These are phyloP conservation scores for Ramularia endophylla DNA, from an alignment of 2,329 filamentous ascomycete species.

Conservation along the genomic window DNA sequence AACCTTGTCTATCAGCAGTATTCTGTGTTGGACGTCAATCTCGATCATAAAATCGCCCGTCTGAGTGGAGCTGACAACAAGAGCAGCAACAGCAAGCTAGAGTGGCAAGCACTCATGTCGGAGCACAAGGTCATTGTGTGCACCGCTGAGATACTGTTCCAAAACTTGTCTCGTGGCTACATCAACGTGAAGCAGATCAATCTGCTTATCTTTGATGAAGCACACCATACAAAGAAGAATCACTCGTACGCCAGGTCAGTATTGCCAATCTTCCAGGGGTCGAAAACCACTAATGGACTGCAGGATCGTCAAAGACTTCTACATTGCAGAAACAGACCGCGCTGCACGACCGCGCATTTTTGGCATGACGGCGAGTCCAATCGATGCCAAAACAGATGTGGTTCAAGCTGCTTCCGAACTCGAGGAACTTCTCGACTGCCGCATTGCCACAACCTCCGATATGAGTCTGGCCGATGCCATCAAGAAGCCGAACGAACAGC, in stretches of 20 bases:
- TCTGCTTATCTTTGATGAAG: conserved; percentile 90
- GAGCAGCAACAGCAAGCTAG: conserved; percentile 54
- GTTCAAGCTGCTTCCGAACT: conserved; percentile 60
- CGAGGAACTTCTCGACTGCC: conserved; percentile 69
- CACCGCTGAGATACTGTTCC: conserved; percentile 79
- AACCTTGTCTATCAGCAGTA: conserved; percentile 87
- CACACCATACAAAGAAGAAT: conserved; percentile 91
- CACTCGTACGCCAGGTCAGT: conserved; percentile 71
- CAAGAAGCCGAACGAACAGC: conserved; percentile 54
- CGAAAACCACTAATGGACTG: conserved; percentile 4
- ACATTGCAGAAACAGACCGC: conserved; percentile 47
- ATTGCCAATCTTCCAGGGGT: background rate
- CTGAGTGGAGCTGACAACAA: conserved; percentile 66
- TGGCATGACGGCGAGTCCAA: conserved; percentile 94
- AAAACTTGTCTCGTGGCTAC: conserved; percentile 72
- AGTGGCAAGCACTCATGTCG: conserved; percentile 53
- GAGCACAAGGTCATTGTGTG: conserved; percentile 83
- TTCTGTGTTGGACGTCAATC: conserved; percentile 71
- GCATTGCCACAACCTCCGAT: conserved; percentile 72
- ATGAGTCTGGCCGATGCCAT: conserved; percentile 53
- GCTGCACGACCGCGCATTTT: conserved; percentile 67
- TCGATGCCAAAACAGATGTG: conserved; percentile 75
- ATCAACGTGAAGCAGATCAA: conserved; percentile 79
- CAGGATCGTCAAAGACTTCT: conserved; percentile 82
- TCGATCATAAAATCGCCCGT: conserved; percentile 67